Percentiles rank a stretch among this genome's conserved stretches.
Conservation (phyloP, 192 early-diverging fungal species). For the Nowakowskiella sp. region DNA sequence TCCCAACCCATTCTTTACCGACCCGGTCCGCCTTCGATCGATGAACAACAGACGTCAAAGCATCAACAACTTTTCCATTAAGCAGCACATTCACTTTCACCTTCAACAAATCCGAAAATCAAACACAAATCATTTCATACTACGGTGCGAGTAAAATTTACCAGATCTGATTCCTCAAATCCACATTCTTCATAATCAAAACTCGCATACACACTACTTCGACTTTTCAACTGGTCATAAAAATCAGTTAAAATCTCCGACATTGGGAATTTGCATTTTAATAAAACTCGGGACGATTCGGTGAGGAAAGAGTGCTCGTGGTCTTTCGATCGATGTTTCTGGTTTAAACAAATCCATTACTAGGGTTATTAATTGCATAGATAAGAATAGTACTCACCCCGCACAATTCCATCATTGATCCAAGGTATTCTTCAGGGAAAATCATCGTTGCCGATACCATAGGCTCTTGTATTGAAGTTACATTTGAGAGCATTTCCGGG, state of each 20-base stretch:
- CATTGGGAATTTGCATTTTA: slow-evolving; percentile 83
- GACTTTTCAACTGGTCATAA: slow-evolving; percentile 88
- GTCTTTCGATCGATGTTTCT: slow-evolving; percentile 74
- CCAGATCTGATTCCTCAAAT: slow-evolving; percentile 75
- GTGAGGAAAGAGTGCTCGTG: slow-evolving; percentile 84
- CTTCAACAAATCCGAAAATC: neutral
- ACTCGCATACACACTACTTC: slow-evolving; percentile 78
- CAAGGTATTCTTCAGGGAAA: slow-evolving; percentile 59
- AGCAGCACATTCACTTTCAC: slow-evolving; percentile 84
- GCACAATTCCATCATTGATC: slow-evolving; percentile 43
- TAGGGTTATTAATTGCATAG: slow-evolving; percentile 1
- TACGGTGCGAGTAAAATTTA: slow-evolving; percentile 56
- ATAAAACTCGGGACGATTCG: slow-evolving; percentile 53
- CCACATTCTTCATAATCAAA: slow-evolving; percentile 97
- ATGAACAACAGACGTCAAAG: slow-evolving; percentile 82
- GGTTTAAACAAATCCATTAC: neutral
- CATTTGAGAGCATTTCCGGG: slow-evolving; percentile 46
- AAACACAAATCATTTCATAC: slow-evolving; percentile 7
- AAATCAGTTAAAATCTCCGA: slow-evolving; percentile 93
- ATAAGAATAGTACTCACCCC: slow-evolving; percentile 34
- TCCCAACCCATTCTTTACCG: slow-evolving; percentile 74
- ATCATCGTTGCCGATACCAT: slow-evolving; percentile 89
- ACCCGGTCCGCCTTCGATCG: slow-evolving; percentile 55
- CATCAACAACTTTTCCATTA: slow-evolving; percentile 88
- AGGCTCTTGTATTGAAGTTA: slow-evolving; percentile 69